Evolutionary conservation across 2,329 filamentous ascomycete species (phyloP), one percentile per base, ranked within the genome.

Genomic region (Aspergillaceae sp.): DNA sequence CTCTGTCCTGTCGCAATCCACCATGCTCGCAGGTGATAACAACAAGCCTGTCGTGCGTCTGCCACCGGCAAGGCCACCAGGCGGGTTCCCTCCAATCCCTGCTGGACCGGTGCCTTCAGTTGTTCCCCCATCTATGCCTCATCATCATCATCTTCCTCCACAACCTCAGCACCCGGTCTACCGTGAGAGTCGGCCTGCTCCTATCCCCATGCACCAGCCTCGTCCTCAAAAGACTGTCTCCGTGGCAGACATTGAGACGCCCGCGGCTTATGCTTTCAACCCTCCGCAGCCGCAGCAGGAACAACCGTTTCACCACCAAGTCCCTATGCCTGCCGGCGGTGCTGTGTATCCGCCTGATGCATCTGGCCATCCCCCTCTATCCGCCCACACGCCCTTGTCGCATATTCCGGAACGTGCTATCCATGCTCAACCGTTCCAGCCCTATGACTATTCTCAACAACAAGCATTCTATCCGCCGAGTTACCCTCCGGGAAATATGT

Each of bases 211-310:
- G 82, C 87, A 97, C 63, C 92, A 97, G 64, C 92, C 92, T 47
- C 84, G 87, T 44, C 91, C 92, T 6, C 90, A 97, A 66, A 97
- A 97, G 74, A 78, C 89, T 4, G 87, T 97, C 30, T 96, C 90
- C 7, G 82, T 97, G 48, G 87, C 88, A 47, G 89, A 88, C 58
- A 95, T 97, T 56, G 92, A 97, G 66, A 86, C 86, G 5, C 88
- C 90, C 3, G 82, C 79, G 4, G 75, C 74, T 55, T 71, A 81
- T 68, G 72, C 74, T 29, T 74, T 76, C 58, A 75, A 78, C 45
- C 76, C 77, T 51, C 78, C 79, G 9, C 78, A 80, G 58, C 75
- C 80, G 53, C 79, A 83, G 60, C 75, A 85, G 58, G 84, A 91
- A 57, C 87, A 90, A 61, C 87, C 90, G 0, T 96, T 97, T 74